These are phyloP conservation scores for Nasturtium officinale DNA, from an alignment of 345 rosid species.

Conservation along the genomic window DNA sequence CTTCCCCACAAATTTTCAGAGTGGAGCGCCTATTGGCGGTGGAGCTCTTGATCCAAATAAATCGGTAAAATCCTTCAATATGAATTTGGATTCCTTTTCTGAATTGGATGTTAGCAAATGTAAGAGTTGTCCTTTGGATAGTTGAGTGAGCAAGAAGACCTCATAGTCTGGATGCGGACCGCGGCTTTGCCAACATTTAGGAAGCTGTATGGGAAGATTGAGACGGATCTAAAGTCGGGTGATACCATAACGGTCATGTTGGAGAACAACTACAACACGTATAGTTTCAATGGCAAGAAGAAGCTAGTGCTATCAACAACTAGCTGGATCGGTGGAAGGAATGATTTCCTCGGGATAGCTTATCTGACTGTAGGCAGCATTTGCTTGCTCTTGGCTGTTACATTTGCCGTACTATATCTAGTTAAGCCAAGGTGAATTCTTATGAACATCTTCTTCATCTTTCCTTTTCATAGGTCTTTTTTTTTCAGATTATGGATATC, in stretches of 20 bases:
- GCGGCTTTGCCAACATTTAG: constrained; percentile 97
- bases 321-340: constrained; percentile 98
- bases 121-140: constrained; percentile 36
- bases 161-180: constrained; percentile 98
- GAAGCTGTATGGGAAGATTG: constrained; percentile 92
- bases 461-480: neutral
- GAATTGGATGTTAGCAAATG: constrained; percentile 15
- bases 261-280: constrained; percentile 79
- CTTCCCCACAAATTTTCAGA: constrained; percentile 73
- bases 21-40: constrained; percentile 63
- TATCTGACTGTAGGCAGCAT: constrained; percentile 42
- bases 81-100: neutral
- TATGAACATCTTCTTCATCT: neutral
- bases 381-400: constrained; percentile 69
- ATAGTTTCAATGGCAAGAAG: constrained; percentile 90
- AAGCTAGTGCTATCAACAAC: constrained; percentile 91
- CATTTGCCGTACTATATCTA: constrained; percentile 76
- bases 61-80: constrained; percentile 49
- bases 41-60: constrained; percentile 41
- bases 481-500: neutral
- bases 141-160: constrained; percentile 93
- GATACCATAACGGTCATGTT: constrained; percentile 58
- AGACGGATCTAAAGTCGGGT: constrained; percentile 60
- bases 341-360: constrained; percentile 81
- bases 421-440: constrained; percentile 79